Evolutionary conservation across 805 yeast species (phyloP).

Genomic region (Komagataella pastoris): DNA sequence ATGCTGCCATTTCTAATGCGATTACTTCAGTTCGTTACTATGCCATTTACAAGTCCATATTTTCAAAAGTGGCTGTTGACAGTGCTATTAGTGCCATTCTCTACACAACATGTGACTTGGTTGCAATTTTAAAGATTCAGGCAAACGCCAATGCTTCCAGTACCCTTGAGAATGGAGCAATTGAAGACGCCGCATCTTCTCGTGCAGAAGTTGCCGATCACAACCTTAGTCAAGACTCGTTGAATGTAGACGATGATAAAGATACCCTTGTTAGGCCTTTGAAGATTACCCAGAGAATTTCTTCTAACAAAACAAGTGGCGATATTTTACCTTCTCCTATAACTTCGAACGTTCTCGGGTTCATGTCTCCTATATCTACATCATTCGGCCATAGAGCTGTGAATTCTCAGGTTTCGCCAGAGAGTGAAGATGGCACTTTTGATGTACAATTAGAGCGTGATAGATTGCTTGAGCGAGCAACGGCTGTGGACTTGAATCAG

Average conservation of each 20-base stretch:
- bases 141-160: constrained; percentile 1
- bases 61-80: constrained; percentile 63
- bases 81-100: constrained; percentile 66
- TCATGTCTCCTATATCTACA: background rate
- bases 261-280: constrained; percentile 51
- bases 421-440: background rate
- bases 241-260: constrained; percentile 5
- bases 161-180: constrained; percentile 3
- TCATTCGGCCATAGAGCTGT: background rate
- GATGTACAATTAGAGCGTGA: background rate
- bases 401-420: background rate
- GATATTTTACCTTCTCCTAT: background rate
- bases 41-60: constrained; percentile 43
- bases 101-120: constrained; percentile 48
- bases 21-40: constrained; percentile 69
- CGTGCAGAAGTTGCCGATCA: background rate
- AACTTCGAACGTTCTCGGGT: background rate
- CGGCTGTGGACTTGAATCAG: background rate
- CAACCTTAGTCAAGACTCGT: background rate
- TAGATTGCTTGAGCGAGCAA: background rate
- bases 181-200: background rate
- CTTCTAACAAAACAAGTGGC: constrained; percentile 1
- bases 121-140: constrained; percentile 37
- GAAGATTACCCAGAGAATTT: constrained; percentile 43
- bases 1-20: constrained; percentile 59